Conservation (phyloP, 2,329 filamentous ascomycete genomes). For the Cordyceps pruinosa region DNA sequence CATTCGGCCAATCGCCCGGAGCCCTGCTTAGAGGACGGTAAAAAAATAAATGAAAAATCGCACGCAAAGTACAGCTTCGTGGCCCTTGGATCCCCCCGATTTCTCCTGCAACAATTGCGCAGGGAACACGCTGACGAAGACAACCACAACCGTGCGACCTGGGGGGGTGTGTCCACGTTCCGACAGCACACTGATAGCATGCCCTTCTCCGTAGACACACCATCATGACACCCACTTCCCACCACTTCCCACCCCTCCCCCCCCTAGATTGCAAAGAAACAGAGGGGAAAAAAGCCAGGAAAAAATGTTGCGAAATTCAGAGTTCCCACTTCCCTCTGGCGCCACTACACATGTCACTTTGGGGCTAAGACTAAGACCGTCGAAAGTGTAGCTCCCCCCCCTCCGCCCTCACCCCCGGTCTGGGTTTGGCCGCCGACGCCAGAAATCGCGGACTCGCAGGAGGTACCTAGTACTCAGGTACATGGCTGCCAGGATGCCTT, state of each 20-base stretch:
- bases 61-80: too few species aligned
- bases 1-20: too few species aligned
- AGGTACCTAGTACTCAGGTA: not conserved
- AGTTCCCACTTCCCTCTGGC: constrained; percentile 8
- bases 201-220: not conserved
- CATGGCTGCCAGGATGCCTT: not conserved
- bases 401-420: not conserved
- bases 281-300: not conserved
- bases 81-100: too few species aligned
- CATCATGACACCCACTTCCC: not conserved
- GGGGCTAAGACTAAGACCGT: constrained; percentile 4
- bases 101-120: not conserved
- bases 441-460: not conserved
- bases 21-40: too few species aligned
- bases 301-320: constrained; percentile 1
- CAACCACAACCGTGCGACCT: not conserved
- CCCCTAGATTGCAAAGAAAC: not conserved
- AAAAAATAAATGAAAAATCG: not conserved
- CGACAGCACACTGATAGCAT: too few species aligned
- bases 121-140: not conserved
- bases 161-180: not conserved
- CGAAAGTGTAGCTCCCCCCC: not conserved
- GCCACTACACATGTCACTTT: constrained; percentile 11
- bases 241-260: not conserved
- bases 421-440: not conserved